phyloP scores from a whole-genome alignment of 2,329 filamentous ascomycete species.

The Colletotrichum navitas region DNA sequence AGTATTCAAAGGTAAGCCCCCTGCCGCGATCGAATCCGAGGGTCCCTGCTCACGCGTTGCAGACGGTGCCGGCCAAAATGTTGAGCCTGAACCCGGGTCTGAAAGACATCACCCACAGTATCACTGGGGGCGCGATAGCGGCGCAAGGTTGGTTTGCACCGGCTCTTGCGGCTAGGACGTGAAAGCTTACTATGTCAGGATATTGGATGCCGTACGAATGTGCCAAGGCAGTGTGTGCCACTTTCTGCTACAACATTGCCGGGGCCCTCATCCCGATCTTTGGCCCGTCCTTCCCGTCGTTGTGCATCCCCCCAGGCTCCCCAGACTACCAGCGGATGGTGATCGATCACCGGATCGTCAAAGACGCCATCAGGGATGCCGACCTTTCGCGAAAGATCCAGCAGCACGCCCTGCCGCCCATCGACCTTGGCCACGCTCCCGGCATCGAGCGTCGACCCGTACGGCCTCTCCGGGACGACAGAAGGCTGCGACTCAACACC shows the following conservation, averaged over 20 bases:
- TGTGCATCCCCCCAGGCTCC: constrained; percentile 76
- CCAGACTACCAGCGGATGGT: constrained; percentile 75
- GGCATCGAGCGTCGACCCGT: constrained; percentile 27
- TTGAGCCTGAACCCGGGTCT: constrained; percentile 83
- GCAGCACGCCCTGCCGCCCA: constrained; percentile 44
- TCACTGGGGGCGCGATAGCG: constrained; percentile 90
- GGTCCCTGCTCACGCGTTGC: constrained; percentile 36
- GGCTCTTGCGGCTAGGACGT: not conserved
- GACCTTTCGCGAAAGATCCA: constrained; percentile 55
- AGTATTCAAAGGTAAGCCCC: constrained; percentile 78
- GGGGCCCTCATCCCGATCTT: constrained; percentile 92
- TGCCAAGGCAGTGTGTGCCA: constrained; percentile 87
- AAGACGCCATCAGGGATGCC: constrained; percentile 64
- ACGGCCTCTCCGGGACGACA: constrained; percentile 44
- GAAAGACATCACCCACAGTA: constrained; percentile 90
- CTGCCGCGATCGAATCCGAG: not conserved
- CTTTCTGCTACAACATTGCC: constrained; percentile 88
- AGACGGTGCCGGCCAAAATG: constrained; percentile 93
- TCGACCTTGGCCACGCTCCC: constrained; percentile 22
- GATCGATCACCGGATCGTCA: constrained; percentile 70
- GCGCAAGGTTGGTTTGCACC: constrained; percentile 80
- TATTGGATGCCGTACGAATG: constrained; percentile 97
- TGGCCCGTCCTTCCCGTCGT: constrained; percentile 80
- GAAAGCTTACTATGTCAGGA: constrained; percentile 63
- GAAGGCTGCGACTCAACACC: constrained; percentile 46